phyloP scores from a whole-genome alignment of 2,329 filamentous ascomycete species.

The Colletotrichum melonis region DNA sequence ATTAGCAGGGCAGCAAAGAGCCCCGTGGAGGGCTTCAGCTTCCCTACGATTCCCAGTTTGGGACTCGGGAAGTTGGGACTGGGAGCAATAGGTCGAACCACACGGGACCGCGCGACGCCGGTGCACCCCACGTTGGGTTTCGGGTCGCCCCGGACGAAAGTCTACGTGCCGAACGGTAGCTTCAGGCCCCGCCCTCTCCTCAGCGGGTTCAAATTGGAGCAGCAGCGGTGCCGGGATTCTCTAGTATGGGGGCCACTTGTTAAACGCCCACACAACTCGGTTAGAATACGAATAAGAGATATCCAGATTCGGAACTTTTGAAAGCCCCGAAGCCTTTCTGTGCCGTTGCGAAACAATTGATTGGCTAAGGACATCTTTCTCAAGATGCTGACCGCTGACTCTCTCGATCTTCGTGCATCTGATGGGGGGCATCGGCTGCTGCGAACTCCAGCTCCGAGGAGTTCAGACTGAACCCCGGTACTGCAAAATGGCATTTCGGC shows the following conservation, averaged over 20 bases:
- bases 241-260: neutral
- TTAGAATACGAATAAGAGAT: conserved; percentile 20
- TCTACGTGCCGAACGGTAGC: neutral
- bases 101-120: conserved; percentile 7
- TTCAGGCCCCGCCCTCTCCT: neutral
- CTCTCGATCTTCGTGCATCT: neutral
- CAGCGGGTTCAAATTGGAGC: neutral
- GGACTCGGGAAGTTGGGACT: too few relatives aligned
- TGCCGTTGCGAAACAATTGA: neutral
- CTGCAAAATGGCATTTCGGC: neutral
- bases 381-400: neutral
- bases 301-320: neutral
- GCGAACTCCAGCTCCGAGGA: neutral
- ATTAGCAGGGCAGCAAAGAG: neutral
- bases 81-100: conserved; percentile 6
- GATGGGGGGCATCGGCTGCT: neutral
- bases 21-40: conserved; percentile 4
- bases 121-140: conserved; percentile 16
- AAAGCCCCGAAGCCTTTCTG: neutral
- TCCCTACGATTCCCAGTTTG: neutral
- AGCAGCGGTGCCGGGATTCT: neutral
- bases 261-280: neutral
- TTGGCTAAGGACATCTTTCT: neutral
- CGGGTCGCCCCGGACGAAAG: conserved; percentile 18
- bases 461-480: neutral